A percentile compares a stretch with the other conserved stretches of the same genome.
These are phyloP conservation scores for Starmerella davenportii DNA, from an alignment of 805 yeast genomes.

Conservation along the genomic window DNA sequence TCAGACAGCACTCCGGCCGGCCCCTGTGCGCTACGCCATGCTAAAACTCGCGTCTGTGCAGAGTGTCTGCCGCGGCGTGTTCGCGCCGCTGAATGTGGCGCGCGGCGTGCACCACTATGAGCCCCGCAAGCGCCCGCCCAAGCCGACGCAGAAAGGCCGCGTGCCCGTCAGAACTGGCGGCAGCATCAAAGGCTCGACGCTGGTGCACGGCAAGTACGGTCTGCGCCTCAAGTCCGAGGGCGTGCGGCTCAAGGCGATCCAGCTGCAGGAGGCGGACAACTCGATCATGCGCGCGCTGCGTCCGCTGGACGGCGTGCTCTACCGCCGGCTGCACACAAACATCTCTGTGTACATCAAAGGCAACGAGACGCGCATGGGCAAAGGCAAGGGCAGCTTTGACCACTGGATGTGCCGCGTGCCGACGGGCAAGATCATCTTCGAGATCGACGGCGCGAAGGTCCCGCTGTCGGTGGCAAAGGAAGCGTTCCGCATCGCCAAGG, in stretches of 20 bases:
- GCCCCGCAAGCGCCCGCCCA: slow-evolving; percentile 50
- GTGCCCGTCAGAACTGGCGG: slow-evolving; percentile 92
- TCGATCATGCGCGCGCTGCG: slow-evolving; percentile 70
- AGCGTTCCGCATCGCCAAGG: slow-evolving; percentile 73
- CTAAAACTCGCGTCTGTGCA: no score
- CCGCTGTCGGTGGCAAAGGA: slow-evolving; percentile 85
- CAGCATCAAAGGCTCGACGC: slow-evolving; percentile 67
- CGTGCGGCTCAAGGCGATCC: slow-evolving; percentile 65
- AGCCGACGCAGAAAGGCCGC: slow-evolving; percentile 82
- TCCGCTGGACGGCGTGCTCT: slow-evolving; percentile 49
- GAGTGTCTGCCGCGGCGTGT: no score
- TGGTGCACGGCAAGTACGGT: slow-evolving; percentile 71
- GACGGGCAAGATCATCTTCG: slow-evolving; percentile 83
- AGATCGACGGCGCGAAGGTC: slow-evolving; percentile 51
- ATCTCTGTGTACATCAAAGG: slow-evolving; percentile 91
- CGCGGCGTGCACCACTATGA: slow-evolving; percentile 17
- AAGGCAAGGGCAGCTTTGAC: slow-evolving; percentile 94
- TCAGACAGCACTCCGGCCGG: no score
- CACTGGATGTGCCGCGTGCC: slow-evolving; percentile 96
- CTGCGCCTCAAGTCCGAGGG: slow-evolving; percentile 82
- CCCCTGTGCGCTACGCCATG: no score
- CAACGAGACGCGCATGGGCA: slow-evolving; percentile 99
- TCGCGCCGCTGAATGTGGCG: no score
- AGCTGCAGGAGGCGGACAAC: slow-evolving; percentile 77
- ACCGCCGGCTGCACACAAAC: slow-evolving; percentile 67